Evolutionary conservation across 805 yeast genomes (phyloP).

Genomic region (Metschnikowia continentalis): DNA sequence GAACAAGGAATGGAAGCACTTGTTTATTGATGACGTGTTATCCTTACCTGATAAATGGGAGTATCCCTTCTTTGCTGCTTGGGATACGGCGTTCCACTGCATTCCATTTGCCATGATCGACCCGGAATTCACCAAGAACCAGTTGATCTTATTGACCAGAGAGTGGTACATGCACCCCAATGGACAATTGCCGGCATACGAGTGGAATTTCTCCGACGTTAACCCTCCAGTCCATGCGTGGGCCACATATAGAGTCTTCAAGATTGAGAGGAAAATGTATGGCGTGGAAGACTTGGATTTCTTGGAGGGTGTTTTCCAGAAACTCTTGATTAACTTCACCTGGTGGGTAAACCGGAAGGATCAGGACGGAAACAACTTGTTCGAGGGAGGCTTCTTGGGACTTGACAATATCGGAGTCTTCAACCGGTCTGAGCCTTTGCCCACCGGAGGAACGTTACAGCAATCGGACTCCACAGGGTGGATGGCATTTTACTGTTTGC

Average conservation of each 20-base stretch:
- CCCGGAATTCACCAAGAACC: conserved; percentile 86
- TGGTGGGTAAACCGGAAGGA: conserved; percentile 98
- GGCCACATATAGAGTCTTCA: conserved; percentile 85
- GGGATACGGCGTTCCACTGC: conserved; percentile 97
- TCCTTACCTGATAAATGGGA: conserved; percentile 96
- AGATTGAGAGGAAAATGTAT: conserved; percentile 80
- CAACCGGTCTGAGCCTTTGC: conserved; percentile 88
- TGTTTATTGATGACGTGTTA: conserved; percentile 81
- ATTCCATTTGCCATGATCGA: conserved; percentile 91
- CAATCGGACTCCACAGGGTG: conserved; percentile 97
- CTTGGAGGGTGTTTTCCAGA: conserved; percentile 89
- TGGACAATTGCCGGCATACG: conserved; percentile 96
- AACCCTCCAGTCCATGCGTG: conserved; percentile 98
- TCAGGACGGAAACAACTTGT: conserved; percentile 77
- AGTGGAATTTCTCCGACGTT: conserved; percentile 94
- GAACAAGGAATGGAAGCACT: conserved; percentile 83
- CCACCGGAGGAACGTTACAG: conserved; percentile 85
- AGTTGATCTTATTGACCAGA: conserved; percentile 77
- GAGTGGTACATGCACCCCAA: conserved; percentile 99
- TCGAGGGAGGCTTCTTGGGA: conserved; percentile 93
- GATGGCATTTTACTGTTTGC: conserved; percentile 91
- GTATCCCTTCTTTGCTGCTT: conserved; percentile 92
- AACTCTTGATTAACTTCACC: conserved; percentile 80
- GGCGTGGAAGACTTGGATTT: conserved; percentile 79
- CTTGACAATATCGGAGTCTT: conserved; percentile 89